Evolutionary conservation across 176 grass and related monocot genomes (phyloP), one percentile per base, ranked within the genome.

Genomic region (Aegilops longissima): DNA sequence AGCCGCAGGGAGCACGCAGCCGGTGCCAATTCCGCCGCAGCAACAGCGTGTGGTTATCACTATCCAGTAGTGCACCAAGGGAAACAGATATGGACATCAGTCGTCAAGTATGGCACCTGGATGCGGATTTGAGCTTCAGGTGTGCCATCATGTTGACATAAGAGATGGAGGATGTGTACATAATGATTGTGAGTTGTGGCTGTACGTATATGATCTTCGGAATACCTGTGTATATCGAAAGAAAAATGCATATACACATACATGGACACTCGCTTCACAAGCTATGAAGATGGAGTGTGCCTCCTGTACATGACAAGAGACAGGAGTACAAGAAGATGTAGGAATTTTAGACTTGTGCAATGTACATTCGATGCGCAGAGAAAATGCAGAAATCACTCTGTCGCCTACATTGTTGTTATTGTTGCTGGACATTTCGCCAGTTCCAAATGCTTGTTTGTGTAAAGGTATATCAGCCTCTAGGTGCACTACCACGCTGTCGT

Each of bases 1-100:
- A 77, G 61, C 61, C 30, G 31, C 9, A 36, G 62, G 86, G 35
- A 77, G 54, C 31, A 44, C 34, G 5, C 87, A 80, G 75, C 74
- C 61, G 29, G 27, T 30, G 85, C 85, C 89, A 38, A 42, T 29
- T 51, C 34, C 75, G 16, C 24, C 65, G 0, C 56, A 78, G 30
- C 84, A 62, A 75, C 82, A 85, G 17, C 81, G 61, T 39, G 61
- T 73, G 61, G 77, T 68, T 67, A 85, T 90, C 65, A 75, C 9
- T 70, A 81, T 93, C 45, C 80, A 76, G 40, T 89, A 92, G 70
- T 4, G 10, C 39, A 13, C 16, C 13, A 76, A 35, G 59, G 44
- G 9, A 7, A 25, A 20, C 29, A n/a, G 4, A 40, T 3, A 39
- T 27, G 33, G 16, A 7, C 33, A 71, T 39, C 35, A 13, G 38